Evolutionary conservation across 192 early-diverging fungal genomes (phyloP), one percentile per base, ranked within the genome.

Genomic region (Entomortierella beljakovae): DNA sequence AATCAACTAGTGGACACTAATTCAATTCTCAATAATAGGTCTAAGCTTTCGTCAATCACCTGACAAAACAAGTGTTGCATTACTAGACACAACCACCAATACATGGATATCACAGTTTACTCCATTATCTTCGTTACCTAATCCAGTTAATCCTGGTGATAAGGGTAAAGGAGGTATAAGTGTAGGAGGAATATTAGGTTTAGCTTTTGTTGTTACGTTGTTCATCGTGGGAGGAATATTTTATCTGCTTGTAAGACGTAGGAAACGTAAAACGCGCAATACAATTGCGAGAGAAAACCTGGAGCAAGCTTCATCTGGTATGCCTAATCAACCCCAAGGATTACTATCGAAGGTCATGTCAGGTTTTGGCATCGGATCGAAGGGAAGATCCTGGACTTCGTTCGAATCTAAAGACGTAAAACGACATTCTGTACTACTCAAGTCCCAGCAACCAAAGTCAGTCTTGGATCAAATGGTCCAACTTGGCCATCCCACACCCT

Each of bases 21-120:
- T 42, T 13, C 34, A 38, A 13, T 61, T 25, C 46, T 8, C 13
- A 3, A 37, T 38, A 34, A 31, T 35, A 73, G 70, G 70, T 23
- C 33, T 65, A 26, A 46, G 55, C 7, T 64, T 62, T 5, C 55
- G 25, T 18, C 61, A 73, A 38, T 15, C 26, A 31, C 62, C 61
- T 1, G 70, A 65, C 26, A 48, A 49, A 2, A 60, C 57, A 7
- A 34, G 25, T 18, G 48, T 73, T 29, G 61, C 37, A 32, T 33
- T 73, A 33, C 57, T 73, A 48, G 70, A 73, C 61, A 73, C 70
- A 1, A 59, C 26, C 8, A 65, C 70, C 40, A 73, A 73, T 49
- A 73, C 70, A 10, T 73, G 70, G 70, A 64, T 73, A 31, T 51
- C 61, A 2, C 40, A 64, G 22, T 73, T 49, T 35, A 32, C 22